These are phyloP conservation scores for Candida maltosa DNA, from an alignment of 805 yeast species.

Conservation along the genomic window DNA sequence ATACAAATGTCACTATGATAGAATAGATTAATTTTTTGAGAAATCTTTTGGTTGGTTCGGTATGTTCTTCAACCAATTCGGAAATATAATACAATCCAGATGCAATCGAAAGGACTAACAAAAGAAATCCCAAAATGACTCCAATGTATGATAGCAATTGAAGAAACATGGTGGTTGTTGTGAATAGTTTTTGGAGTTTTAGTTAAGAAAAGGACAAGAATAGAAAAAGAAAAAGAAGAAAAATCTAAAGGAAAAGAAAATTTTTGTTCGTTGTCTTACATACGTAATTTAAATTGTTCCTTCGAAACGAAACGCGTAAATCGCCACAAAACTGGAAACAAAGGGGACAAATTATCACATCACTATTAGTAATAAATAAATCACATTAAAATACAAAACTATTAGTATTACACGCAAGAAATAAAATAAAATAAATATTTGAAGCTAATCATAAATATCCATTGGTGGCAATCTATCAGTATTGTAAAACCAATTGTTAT, in stretches of 20 bases:
- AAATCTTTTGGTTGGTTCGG: conserved; percentile 76
- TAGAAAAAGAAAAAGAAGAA: background rate
- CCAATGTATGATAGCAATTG: conserved; percentile 38
- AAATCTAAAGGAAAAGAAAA: background rate
- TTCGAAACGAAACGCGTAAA: too few relatives aligned
- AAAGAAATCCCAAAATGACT: conserved; percentile 34
- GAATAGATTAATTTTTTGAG: conserved; percentile 60
- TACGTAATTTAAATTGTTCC: background rate
- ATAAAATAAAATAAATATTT: background rate
- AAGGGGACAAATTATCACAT: too few relatives aligned
- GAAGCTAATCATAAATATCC: conserved; percentile 84
- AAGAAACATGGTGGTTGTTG: conserved; percentile 29
- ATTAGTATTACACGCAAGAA: background rate
- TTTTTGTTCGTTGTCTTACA: background rate
- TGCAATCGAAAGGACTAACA: conserved; percentile 58
- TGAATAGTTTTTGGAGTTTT: background rate
- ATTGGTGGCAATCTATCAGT: conserved; percentile 93
- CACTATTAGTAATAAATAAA: too few relatives aligned
- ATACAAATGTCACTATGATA: conserved; percentile 51
- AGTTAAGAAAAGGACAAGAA: background rate
- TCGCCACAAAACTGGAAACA: too few relatives aligned
- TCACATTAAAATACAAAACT: too few relatives aligned
- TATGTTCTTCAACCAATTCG: conserved; percentile 90
- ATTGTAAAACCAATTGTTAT: conserved; percentile 93
- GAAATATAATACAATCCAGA: conserved; percentile 89